Base-by-base conservation (phyloP, 2,329 filamentous ascomycete species). In the Microcyclospora pomicola region DNA sequence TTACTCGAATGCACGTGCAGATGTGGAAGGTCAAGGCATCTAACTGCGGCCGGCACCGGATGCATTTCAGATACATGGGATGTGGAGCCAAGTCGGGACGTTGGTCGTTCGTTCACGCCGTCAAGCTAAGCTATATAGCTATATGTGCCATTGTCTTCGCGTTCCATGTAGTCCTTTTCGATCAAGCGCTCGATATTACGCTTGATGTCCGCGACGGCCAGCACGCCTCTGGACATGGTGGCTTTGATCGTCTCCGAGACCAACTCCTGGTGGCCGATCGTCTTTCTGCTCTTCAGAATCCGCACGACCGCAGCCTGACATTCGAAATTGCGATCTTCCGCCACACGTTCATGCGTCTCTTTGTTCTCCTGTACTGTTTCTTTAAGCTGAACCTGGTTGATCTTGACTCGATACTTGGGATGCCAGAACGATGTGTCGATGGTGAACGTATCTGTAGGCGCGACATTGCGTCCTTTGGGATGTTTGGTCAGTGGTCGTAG, bases 371-470 rank as follows among this genome's bases (percentile, higher is more conserved):
- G 82, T 52, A 82, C 82, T 1, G 91, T 96, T 64, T 98, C 91
- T 63, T 91, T 92, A 36, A 95, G 73, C 62, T 98, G 91, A 50
- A 98, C 91, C 62, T 95, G 88, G 64, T 96, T 98, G 67, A 98
- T 95, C 67, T 98, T 98, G 64, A 98, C 79, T 40, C 86, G 77
- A 61, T 83, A 82, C 60, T 91, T 93, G 14, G 78, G 72, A 54
- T 95, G 81, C 2, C 66, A 66, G 61, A 98, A 98, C 12, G 59
- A 58, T 33, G 71, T 61, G 63, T 95, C 95, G 53, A 93, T 78
- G 0, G 75, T 75, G 53, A 98, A 98, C 0, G 78, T 82, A 61
- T 98, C 92, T 0, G 74, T 83, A 1, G 67, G 55, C 41, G 73
- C 72, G 48, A 98, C 77, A 0, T 98, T 87, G 36, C 49, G 50